These are phyloP conservation scores for Erythrophleum ivorense DNA, from an alignment of 331 rosid species.

Conservation along the genomic window DNA sequence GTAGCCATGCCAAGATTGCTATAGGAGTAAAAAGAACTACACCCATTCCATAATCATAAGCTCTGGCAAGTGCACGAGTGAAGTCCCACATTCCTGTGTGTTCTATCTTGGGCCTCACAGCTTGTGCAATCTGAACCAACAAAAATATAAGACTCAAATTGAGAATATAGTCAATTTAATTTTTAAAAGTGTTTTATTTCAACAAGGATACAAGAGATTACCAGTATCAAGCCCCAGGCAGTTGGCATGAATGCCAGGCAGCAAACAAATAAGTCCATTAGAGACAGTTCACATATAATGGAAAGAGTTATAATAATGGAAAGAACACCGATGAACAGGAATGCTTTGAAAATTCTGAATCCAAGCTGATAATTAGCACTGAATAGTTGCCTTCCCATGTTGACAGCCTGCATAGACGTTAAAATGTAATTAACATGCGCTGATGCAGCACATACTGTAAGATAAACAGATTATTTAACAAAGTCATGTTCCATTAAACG, in stretches of 20 bases:
- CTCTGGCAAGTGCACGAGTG: slow-evolving; percentile 79
- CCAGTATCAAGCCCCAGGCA: slow-evolving; percentile 96
- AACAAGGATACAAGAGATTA: slow-evolving; percentile 41
- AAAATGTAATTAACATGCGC: slow-evolving; percentile 24
- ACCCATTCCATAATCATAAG: slow-evolving; percentile 93
- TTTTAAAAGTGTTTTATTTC: neutral
- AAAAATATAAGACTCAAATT: neutral
- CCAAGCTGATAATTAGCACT: slow-evolving; percentile 78
- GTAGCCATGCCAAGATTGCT: slow-evolving; percentile 91
- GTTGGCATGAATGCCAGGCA: slow-evolving; percentile 95
- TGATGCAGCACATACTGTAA: slow-evolving; percentile 11
- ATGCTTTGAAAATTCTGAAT: slow-evolving; percentile 85
- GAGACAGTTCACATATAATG: slow-evolving; percentile 65
- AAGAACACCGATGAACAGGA: slow-evolving; percentile 74
- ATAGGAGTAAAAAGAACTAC: slow-evolving; percentile 78
- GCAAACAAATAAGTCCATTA: slow-evolving; percentile 79
- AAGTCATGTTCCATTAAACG: neutral
- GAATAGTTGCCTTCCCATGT: slow-evolving; percentile 78
- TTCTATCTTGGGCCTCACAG: slow-evolving; percentile 79
- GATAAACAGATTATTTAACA: neutral
- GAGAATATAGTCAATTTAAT: neutral
- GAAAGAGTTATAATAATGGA: slow-evolving; percentile 67
- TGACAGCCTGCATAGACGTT: slow-evolving; percentile 70
- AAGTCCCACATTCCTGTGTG: slow-evolving; percentile 81
- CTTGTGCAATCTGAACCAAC: slow-evolving; percentile 79